phyloP scores from a whole-genome alignment of 164 flowering plant species.

The Kingdonia uniflora region DNA sequence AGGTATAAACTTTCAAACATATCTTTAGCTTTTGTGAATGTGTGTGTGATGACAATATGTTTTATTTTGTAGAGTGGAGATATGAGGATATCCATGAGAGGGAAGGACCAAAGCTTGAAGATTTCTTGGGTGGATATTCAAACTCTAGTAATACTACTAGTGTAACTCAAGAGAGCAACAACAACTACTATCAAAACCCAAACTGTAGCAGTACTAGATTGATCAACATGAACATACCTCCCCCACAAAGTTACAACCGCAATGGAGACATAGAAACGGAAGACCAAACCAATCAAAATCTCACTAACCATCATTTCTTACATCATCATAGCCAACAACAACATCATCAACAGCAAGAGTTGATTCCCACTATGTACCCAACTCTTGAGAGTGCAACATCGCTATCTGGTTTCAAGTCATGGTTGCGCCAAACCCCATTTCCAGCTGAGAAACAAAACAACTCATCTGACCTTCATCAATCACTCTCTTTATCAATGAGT shows the following conservation, averaged over 20 bases:
- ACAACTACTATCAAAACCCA: slow-evolving; percentile 34
- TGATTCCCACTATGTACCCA: slow-evolving; percentile 1
- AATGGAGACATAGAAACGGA: too few relatives aligned
- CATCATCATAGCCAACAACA: too few relatives aligned
- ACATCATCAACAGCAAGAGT: too few relatives aligned
- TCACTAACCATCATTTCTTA: too few relatives aligned
- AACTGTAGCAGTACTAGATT: slow-evolving; percentile 16
- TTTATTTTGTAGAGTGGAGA: too few relatives aligned
- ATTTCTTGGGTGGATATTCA: slow-evolving; percentile 51
- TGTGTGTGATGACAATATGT: slow-evolving; percentile 38
- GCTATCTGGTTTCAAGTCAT: slow-evolving; percentile 38
- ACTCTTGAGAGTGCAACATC: slow-evolving; percentile 18
- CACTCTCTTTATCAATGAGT: slow-evolving; percentile 75
- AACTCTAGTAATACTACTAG: slow-evolving; percentile 46
- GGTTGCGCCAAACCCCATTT: slow-evolving; percentile 34
- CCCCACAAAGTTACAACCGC: slow-evolving; percentile 9
- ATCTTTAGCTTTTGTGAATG: slow-evolving; percentile 2
- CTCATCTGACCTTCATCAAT: slow-evolving; percentile 48
- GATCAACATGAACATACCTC: slow-evolving; percentile 20
- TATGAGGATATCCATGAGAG: too few relatives aligned
- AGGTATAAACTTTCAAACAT: background rate
- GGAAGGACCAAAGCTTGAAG: slow-evolving; percentile 39
- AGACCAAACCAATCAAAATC: too few relatives aligned
- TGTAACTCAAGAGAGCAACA: slow-evolving; percentile 49
- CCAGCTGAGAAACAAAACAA: slow-evolving; percentile 14